phyloP scores from a whole-genome alignment of 1,284 basidiomycete genomes.

The Ustilago trichophora region DNA sequence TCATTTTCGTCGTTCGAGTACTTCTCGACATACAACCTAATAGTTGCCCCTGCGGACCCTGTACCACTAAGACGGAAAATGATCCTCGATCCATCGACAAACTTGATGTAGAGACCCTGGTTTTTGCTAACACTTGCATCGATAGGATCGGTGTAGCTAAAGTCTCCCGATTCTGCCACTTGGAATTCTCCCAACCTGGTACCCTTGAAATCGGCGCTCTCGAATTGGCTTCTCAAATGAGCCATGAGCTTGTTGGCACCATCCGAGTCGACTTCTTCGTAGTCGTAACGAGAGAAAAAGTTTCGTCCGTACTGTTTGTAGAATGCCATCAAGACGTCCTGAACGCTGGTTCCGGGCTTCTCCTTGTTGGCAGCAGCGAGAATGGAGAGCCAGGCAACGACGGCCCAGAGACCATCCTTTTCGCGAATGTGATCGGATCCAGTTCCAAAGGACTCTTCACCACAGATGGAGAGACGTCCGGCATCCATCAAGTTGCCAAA shows the following conservation, averaged over 20 bases:
- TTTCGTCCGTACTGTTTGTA: conserved; percentile 93
- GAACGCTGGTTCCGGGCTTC: conserved; percentile 59
- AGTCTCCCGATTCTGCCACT: conserved; percentile 82
- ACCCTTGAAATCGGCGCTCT: conserved; percentile 70
- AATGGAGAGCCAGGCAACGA: conserved; percentile 97
- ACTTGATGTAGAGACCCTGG: conserved; percentile 92
- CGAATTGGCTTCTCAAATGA: conserved; percentile 78
- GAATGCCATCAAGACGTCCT: conserved; percentile 76
- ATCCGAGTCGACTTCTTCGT: conserved; percentile 93
- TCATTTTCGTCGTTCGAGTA: conserved; percentile 84
- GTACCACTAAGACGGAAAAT: conserved; percentile 97
- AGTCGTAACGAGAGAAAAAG: conserved; percentile 97
- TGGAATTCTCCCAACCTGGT: conserved; percentile 74
- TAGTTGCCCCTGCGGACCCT: conserved; percentile 92
- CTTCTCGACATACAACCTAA: conserved; percentile 71
- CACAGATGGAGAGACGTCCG: conserved; percentile 93
- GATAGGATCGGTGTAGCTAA: conserved; percentile 96
- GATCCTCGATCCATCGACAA: conserved; percentile 88
- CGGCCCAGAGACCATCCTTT: conserved; percentile 98
- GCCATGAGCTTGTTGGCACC: conserved; percentile 87
- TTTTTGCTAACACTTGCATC: conserved; percentile 91
- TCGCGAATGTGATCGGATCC: conserved; percentile 99
- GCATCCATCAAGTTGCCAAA: conserved; percentile 99
- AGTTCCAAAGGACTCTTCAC: conserved; percentile 99
- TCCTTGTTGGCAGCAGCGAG: conserved; percentile 89